Evolutionary conservation across 352 stramenopile genomes (phyloP), one percentile per base, ranked within the genome.

Genomic region (Ochromonadaceae sp.): DNA sequence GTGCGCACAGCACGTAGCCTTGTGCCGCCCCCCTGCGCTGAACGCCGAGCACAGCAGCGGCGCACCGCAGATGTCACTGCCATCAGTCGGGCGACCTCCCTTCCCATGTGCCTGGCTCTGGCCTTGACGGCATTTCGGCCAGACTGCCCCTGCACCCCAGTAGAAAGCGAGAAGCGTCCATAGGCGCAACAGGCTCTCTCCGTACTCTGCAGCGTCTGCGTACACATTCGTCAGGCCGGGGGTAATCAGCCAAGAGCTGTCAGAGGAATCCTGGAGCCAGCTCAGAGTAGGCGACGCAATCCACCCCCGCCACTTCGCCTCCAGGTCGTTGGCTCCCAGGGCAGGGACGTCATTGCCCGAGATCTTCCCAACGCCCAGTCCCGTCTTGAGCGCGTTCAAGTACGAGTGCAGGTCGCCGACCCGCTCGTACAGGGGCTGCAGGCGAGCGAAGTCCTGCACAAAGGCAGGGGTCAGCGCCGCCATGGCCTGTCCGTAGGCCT

Each of bases 61-160:
- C n/a, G 26, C n/a, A 25, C 26, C 25, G 30, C 49, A 58, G 22
- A n/a, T 12, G 5, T 58, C 26, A 58, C 25, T 9, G n/a, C 42
- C 26, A n/a, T n/a, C n/a, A n/a, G n/a, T n/a, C n/a, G n/a, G n/a
- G n/a, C n/a, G n/a, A 34, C 7, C 17, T 20, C 34, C 20, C 14
- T 20, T 28, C 7, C 5, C 20, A 7, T 9, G 10, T 35, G 17
- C 49, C 30, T 10, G 10, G n/a, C 26, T 43, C 7, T 14, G 7
- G 17, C 44, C 22, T 14, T 17, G 14, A 43, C 26, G 25, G 35
- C 52, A 61, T 9, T 26, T 7, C 4, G 52, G 52, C 26, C 30
- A 61, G 3, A 61, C 20, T 61, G 52, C 52, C 5, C 36, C 52
- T 56, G 30, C 4, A 20, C 52, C 52, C 52, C 32, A 47, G 36